Evolutionary conservation across 2,329 filamentous ascomycete genomes (phyloP).

Genomic region (Dactylellina parvicollis): DNA sequence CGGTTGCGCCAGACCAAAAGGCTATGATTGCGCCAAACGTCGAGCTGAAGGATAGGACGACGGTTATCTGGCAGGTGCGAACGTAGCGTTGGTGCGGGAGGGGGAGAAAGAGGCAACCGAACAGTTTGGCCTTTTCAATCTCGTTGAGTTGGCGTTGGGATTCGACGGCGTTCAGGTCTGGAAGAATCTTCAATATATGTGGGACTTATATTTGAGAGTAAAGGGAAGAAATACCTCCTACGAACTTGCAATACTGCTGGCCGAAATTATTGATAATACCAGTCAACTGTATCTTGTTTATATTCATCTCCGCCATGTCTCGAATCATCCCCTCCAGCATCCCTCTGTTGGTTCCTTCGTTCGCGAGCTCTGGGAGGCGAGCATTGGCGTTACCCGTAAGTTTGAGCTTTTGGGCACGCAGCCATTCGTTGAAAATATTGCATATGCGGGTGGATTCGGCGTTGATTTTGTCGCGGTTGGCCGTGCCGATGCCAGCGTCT

Average conservation of each 20-base stretch:
- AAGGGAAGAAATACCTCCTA: constrained; percentile 1
- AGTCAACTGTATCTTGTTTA: constrained; percentile 18
- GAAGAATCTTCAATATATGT: neutral
- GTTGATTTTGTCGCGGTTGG: constrained; percentile 35
- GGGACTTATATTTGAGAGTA: neutral
- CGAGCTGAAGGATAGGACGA: constrained; percentile 23
- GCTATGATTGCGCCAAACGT: constrained; percentile 29
- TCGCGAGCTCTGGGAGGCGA: constrained; percentile 29
- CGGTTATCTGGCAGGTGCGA: constrained; percentile 18
- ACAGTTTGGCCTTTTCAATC: constrained; percentile 31
- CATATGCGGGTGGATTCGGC: constrained; percentile 31
- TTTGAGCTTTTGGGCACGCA: constrained; percentile 32
- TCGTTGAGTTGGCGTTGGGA: constrained; percentile 56
- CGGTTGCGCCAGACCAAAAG: constrained; percentile 33
- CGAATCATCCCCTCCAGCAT: constrained; percentile 24
- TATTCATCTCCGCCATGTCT: constrained; percentile 40
- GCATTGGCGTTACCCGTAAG: constrained; percentile 2
- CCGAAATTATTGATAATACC: constrained; percentile 47
- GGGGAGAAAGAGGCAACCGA: constrained; percentile 18
- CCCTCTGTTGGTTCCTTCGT: constrained; percentile 22
- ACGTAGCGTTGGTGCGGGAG: constrained; percentile 13
- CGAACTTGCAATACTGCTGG: constrained; percentile 39
- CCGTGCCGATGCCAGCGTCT: constrained; percentile 24
- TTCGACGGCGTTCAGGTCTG: constrained; percentile 57
- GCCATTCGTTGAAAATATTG: constrained; percentile 41